Conservation (phyloP, 257 asterid species). For the Vinca minor region DNA sequence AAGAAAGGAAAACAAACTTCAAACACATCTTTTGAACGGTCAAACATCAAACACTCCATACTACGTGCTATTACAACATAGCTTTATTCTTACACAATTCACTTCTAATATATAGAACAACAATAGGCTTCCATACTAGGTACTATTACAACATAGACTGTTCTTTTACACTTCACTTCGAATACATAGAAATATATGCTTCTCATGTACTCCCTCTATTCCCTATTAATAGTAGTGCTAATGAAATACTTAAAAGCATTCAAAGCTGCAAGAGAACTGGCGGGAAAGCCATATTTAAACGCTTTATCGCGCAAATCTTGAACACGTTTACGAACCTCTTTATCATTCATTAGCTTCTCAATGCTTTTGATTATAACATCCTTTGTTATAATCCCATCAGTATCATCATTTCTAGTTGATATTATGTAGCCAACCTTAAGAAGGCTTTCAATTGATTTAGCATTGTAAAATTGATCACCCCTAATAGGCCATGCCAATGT, state of each 20-base stretch:
- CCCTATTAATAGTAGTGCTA: too few relatives aligned
- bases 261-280: conserved; percentile 5
- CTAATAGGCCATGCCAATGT: conserved; percentile 10
- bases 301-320: background rate
- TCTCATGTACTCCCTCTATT: too few relatives aligned
- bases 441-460: background rate
- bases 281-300: conserved; percentile 4
- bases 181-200: too few relatives aligned
- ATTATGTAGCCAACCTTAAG: background rate
- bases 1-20: too few relatives aligned
- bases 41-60: too few relatives aligned
- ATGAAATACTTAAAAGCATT: background rate
- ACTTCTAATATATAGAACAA: too few relatives aligned
- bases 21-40: too few relatives aligned
- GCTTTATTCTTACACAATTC: too few relatives aligned
- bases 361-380: conserved; percentile 4
- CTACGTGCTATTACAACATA: too few relatives aligned
- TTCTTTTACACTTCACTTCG: too few relatives aligned
- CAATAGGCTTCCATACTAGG: too few relatives aligned
- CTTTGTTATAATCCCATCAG: background rate
- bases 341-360: conserved; percentile 10
- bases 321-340: conserved; percentile 1
- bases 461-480: conserved; percentile 14
- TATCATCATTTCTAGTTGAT: background rate
- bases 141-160: too few relatives aligned